phyloP scores from a whole-genome alignment of 176 grass and related monocot genomes.

The Rhynchospora tenuis region DNA sequence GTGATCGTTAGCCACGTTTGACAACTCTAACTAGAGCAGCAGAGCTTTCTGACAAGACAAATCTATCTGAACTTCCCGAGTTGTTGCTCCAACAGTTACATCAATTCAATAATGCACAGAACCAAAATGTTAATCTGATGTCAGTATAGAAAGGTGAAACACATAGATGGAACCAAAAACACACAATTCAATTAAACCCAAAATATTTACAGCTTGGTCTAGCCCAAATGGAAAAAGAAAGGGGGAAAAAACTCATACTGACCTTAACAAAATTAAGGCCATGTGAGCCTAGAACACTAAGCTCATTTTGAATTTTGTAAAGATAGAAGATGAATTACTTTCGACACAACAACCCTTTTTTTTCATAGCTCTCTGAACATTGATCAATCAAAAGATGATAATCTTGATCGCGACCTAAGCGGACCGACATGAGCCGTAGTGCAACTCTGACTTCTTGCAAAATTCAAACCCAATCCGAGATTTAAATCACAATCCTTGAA shows the following conservation, averaged over 20 bases:
- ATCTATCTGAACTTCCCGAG: too few species aligned
- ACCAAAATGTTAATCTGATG: background rate
- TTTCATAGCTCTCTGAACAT: background rate
- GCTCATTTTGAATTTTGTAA: background rate
- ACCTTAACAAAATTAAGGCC: background rate
- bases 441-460: constrained; percentile 44
- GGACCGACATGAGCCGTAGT: background rate
- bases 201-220: background rate
- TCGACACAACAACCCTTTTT: background rate
- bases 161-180: background rate
- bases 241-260: background rate
- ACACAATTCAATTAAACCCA: background rate
- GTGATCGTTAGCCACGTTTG: too few species aligned
- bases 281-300: background rate
- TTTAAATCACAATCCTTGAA: constrained; percentile 32
- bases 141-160: background rate
- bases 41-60: too few species aligned
- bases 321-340: background rate
- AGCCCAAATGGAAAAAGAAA: background rate
- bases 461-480: constrained; percentile 7
- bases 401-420: background rate
- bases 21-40: too few species aligned
- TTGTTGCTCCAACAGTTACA: background rate
- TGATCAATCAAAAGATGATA: background rate
- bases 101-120: background rate